Evolutionary conservation across 208 protist species (phyloP), one percentile per base, ranked within the genome.

Genomic region (Trypanosoma brucei): DNA sequence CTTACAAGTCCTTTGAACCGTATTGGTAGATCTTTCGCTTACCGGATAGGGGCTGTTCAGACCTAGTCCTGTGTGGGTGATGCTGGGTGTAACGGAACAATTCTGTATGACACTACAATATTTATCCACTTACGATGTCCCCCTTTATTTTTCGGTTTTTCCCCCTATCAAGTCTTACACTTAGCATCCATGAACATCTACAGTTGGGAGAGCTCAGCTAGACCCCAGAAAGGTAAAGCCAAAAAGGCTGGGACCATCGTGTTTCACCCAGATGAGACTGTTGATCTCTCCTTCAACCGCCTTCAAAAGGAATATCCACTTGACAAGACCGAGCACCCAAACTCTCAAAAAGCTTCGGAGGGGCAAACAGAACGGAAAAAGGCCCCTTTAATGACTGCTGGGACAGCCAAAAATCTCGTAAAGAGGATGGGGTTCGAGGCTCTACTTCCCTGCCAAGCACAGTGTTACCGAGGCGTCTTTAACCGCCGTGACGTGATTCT

Each of bases 221-320:
- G 60, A 38, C 62, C 69, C 46, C 69, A 85, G 13, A 78, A 71
- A 54, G 78, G 73, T 59, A 91, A 92, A 69, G 71, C 75, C 11
- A 93, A 93, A 62, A 88, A 86, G 69, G 91, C 86, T 7, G 90
- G 90, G 42, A 93, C 82, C 3, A 86, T 95, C 13, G 90, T 95
- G 13, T 70, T 95, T n/a, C 86, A 93, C 75, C 44, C 59, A 35
- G 78, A 93, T 60, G 81, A 81, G 3, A 34, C 53, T 11, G 72
- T 93, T 48, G 90, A 95, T 62, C 59, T 62, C 11, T 45, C 70
- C 13, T 92, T 93, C 55, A 84, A 88, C 34, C 79, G 80, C 6
- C 76, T 95, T 49, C 68, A 78, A 51, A 85, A 80, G 61, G 77
- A 86, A 59, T 62, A 79, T 22, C 58, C 60, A 6, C 70, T 91